These are phyloP conservation scores for Fistulina hepatica DNA, from an alignment of 1,284 basidiomycete species.

Conservation along the genomic window DNA sequence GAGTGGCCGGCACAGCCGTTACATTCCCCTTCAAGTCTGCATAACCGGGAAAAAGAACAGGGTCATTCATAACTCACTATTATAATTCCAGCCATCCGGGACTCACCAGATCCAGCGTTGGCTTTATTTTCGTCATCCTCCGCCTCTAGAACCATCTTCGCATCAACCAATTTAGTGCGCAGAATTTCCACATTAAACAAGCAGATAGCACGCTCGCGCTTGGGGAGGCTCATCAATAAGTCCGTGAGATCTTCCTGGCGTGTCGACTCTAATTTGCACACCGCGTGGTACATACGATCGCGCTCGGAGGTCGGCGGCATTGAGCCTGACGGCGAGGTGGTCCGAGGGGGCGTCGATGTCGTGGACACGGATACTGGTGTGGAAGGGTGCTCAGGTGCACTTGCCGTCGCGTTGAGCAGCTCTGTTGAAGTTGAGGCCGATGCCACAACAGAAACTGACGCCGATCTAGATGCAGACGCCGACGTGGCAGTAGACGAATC, in stretches of 20 bases:
- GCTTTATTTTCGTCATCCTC: constrained; percentile 45
- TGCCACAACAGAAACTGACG: too few relatives aligned
- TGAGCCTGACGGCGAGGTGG: constrained; percentile 70
- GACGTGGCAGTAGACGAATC: too few relatives aligned
- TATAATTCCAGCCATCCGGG: too few relatives aligned
- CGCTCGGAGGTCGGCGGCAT: constrained; percentile 60
- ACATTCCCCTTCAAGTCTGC: too few relatives aligned
- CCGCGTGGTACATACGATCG: constrained; percentile 63
- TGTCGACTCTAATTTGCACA: constrained; percentile 48
- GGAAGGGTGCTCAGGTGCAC: constrained; percentile 72
- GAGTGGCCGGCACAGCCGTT: constrained; percentile 44
- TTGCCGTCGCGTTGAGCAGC: constrained; percentile 65
- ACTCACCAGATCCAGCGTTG: constrained; percentile 19
- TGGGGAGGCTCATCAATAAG: constrained; percentile 73
- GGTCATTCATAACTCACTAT: too few relatives aligned
- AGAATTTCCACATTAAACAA: constrained; percentile 80
- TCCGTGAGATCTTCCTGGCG: constrained; percentile 59
- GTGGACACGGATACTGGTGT: constrained; percentile 69
- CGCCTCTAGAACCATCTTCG: constrained; percentile 68
- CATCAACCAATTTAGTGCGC: constrained; percentile 69
- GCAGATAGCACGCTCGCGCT: constrained; percentile 82
- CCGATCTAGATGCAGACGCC: too few relatives aligned
- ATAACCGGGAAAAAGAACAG: too few relatives aligned
- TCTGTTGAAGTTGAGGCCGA: too few relatives aligned
- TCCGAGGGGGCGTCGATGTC: constrained; percentile 67